A percentile compares a stretch with the other conserved stretches of the same genome.
Evolutionary conservation across 1,284 basidiomycete species (phyloP).

Genomic region (Trichosporon sp.): DNA sequence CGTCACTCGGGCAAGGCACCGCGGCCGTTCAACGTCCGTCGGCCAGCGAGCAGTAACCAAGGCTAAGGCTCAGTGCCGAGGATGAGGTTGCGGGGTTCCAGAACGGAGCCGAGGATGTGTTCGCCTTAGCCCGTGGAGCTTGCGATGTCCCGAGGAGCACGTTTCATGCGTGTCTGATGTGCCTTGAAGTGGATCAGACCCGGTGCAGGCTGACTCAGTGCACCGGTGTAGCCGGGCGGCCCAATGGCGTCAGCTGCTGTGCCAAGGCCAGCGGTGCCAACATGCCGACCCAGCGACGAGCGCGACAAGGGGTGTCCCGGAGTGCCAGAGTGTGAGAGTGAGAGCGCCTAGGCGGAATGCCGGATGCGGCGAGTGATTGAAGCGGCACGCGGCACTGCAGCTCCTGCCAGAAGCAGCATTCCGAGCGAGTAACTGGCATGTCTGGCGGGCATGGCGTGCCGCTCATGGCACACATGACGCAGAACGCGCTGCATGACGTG

Average conservation of each 20-base stretch:
- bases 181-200: too few relatives aligned
- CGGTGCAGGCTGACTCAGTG: too few relatives aligned
- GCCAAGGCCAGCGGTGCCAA: background rate
- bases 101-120: too few relatives aligned
- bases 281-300: too few relatives aligned
- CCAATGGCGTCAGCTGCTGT: background rate
- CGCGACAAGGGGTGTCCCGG: too few relatives aligned
- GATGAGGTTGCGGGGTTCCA: background rate
- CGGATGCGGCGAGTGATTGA: background rate
- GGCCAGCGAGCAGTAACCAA: background rate
- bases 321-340: background rate
- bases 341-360: background rate
- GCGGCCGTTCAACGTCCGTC: background rate
- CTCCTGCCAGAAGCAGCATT: background rate
- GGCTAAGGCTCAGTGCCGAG: too few relatives aligned
- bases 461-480: too few relatives aligned
- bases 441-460: background rate
- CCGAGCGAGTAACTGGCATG: background rate
- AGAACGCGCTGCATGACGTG: too few relatives aligned
- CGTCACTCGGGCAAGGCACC: background rate
- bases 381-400: too few relatives aligned
- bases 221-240: too few relatives aligned
- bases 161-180: background rate
- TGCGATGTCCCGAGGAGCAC: background rate
- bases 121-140: too few relatives aligned